Evolutionary conservation across 2,329 filamentous ascomycete genomes (phyloP).

Genomic region (Neopestalotiopsis rosae): DNA sequence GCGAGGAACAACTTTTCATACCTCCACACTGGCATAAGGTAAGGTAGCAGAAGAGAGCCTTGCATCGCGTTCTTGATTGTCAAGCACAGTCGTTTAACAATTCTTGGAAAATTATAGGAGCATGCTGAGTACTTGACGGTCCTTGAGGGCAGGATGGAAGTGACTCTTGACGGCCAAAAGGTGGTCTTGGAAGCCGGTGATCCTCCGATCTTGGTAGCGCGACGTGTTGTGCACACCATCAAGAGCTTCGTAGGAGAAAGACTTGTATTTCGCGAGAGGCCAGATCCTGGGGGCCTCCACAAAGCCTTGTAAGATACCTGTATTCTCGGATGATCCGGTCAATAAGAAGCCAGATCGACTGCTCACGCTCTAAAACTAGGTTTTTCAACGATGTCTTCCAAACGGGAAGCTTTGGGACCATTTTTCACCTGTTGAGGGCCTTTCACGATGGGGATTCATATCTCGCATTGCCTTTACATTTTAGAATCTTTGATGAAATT

Average conservation of each 20-base stretch:
- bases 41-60: not conserved
- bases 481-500: constrained; percentile 15
- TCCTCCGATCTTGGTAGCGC: constrained; percentile 5
- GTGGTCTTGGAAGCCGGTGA: constrained; percentile 4
- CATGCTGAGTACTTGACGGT: constrained; percentile 15
- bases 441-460: constrained; percentile 17
- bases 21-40: constrained; percentile 14
- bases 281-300: constrained; percentile 7
- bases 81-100: not conserved
- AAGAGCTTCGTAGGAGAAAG: constrained; percentile 16
- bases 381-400: constrained; percentile 14
- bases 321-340: not conserved
- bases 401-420: not conserved
- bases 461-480: constrained; percentile 6
- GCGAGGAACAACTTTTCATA: not conserved
- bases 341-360: not conserved
- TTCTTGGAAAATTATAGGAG: not conserved
- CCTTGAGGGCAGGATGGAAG: constrained; percentile 15
- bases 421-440: constrained; percentile 8
- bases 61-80: not conserved
- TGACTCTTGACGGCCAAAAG: constrained; percentile 12
- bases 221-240: constrained; percentile 13
- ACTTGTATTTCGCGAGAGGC: constrained; percentile 4
- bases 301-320: constrained; percentile 12
- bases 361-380: not conserved